Evolutionary conservation across 73 alveolate genomes (phyloP), one percentile per base, ranked within the genome.

Genomic region (Paramecium caudatum): DNA sequence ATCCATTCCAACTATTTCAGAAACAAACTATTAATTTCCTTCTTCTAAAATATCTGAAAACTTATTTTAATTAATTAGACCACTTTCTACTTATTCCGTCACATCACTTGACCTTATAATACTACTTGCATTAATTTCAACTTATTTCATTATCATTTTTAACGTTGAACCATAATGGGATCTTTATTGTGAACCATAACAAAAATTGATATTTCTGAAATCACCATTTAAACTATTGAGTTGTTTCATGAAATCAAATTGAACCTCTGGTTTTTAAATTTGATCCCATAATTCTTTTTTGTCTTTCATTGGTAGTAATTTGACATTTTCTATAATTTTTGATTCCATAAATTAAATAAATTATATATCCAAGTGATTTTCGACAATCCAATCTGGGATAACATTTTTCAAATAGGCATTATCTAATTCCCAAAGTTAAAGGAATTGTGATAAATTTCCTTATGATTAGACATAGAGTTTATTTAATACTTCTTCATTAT

Each of bases 51-150:
- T 12, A 23, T 55, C 12, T 12, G 3, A 27, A 17, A 21, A 2
- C 23, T 55, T 21, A 27, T 55, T 4, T 27, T 19, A 50, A 50
- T 50, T 50, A 0, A 50, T 50, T 50, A 7, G 43, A 19, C 23
- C 78, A 50, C 78, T 50, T n/a, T 17, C 78, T 19, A 34, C 78
- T 50, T 50, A 49, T 49, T 49, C 23, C 2, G 80, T 55, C 10
- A 8, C 13, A 27, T 55, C 45, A 23, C 46, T 55, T 21, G 30
- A 27, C 30, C 1, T 10, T 5, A 55, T 1, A 19, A 55, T 55
- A 23, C 13, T 5, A 23, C 46, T 55, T 0, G n/a, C 8, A 12
- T 23, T 12, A 9, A 9, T 23, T 55, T 55, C 21, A 10, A 0
- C 41, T 23, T 55, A n/a, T n/a, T n/a, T n/a, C n/a, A n/a, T n/a